phyloP scores from a whole-genome alignment of 345 rosid species.

The Eutrema yunnanense region DNA sequence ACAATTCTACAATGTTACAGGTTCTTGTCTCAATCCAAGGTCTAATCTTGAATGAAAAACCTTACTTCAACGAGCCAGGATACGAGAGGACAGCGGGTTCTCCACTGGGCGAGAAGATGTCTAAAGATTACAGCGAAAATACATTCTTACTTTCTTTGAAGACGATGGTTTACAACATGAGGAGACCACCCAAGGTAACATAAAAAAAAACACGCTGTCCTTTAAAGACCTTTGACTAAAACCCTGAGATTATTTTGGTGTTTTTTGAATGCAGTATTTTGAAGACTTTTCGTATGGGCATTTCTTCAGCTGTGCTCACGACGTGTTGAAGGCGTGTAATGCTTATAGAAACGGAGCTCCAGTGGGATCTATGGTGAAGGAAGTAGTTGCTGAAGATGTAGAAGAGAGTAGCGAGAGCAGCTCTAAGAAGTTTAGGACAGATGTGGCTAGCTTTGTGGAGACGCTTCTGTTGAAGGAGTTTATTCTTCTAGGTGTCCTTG shows the following conservation, averaged over 20 bases:
- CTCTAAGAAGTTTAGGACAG: conserved; percentile 37
- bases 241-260: conserved; percentile 3
- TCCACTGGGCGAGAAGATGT: conserved; percentile 26
- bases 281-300: conserved; percentile 69
- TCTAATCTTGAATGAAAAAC: conserved; percentile 73
- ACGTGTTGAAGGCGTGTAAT: conserved; percentile 64
- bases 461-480: conserved; percentile 45
- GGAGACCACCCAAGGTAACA: conserved; percentile 81
- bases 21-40: conserved; percentile 95
- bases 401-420: conserved; percentile 40
- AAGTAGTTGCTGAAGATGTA: conserved; percentile 48
- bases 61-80: conserved; percentile 92
- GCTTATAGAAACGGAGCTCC: conserved; percentile 69
- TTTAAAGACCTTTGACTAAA: not conserved
- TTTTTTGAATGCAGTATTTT: conserved; percentile 48
- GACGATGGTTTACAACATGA: conserved; percentile 67
- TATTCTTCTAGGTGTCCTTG: conserved; percentile 37
- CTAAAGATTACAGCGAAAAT: conserved; percentile 61
- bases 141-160: conserved; percentile 54
- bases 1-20: conserved; percentile 71
- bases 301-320: conserved; percentile 55
- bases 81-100: conserved; percentile 41
- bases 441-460: conserved; percentile 33
- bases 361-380: conserved; percentile 54
- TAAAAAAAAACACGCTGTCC: not conserved